Evolutionary conservation across 331 rosid genomes (phyloP).

Genomic region (Malus hybrid): DNA sequence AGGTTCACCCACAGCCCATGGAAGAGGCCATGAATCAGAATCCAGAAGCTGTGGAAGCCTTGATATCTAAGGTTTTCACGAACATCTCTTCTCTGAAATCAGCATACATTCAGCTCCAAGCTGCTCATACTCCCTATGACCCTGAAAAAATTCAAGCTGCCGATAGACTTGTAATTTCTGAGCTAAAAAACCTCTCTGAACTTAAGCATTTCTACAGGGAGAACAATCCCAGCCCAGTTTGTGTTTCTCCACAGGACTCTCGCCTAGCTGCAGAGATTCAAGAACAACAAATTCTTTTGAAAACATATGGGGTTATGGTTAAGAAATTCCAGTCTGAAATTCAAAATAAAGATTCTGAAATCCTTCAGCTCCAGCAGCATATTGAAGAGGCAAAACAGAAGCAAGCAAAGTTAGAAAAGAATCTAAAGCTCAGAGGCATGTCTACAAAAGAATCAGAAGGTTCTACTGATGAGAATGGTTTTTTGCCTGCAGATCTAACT

Average conservation of each 20-base stretch:
- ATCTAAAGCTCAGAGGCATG: constrained; percentile 90
- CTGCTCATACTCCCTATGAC: constrained; percentile 97
- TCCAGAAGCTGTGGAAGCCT: constrained; percentile 83
- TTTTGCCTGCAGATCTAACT: constrained; percentile 69
- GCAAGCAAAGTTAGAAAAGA: constrained; percentile 74
- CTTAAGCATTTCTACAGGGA: constrained; percentile 96
- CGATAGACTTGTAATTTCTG: constrained; percentile 85
- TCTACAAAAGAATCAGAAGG: constrained; percentile 78
- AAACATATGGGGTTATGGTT: constrained; percentile 98
- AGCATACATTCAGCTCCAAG: constrained; percentile 91
- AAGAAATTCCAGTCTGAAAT: constrained; percentile 98
- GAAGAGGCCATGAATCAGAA: constrained; percentile 96
- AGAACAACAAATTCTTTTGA: constrained; percentile 90
- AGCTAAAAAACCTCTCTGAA: constrained; percentile 87
- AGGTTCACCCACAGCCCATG: constrained; percentile 99
- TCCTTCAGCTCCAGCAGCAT: constrained; percentile 77
- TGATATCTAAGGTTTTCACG: constrained; percentile 68
- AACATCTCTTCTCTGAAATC: constrained; percentile 85
- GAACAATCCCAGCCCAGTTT: constrained; percentile 88
- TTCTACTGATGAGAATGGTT: constrained; percentile 51
- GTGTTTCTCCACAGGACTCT: constrained; percentile 89
- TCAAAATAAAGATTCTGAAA: constrained; percentile 93
- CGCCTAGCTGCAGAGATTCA: constrained; percentile 99
- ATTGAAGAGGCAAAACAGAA: constrained; percentile 90
- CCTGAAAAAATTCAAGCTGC: constrained; percentile 96